Conservation (phyloP, 2,329 filamentous ascomycete species). For the Lasiodiplodia sp. region DNA sequence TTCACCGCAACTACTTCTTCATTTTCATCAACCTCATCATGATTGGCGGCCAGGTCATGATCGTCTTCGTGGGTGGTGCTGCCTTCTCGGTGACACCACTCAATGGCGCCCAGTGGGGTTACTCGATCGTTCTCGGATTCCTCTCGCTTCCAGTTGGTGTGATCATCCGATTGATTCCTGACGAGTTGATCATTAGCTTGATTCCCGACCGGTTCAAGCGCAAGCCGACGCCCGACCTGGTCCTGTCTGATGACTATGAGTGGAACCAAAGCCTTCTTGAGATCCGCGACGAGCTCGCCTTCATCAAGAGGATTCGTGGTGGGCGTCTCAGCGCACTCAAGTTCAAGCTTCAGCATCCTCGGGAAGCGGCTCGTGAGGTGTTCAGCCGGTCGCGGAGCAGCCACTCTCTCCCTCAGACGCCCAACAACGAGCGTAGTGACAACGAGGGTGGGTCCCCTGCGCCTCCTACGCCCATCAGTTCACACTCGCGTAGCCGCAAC, state of each 20-base stretch:
- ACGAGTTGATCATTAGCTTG: conserved; percentile 63
- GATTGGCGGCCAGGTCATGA: conserved; percentile 87
- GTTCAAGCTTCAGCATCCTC: conserved; percentile 77
- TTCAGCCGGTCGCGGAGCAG: conserved; percentile 66
- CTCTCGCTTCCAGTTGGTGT: conserved; percentile 87
- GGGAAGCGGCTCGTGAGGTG: conserved; percentile 46
- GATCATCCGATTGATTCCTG: conserved; percentile 82
- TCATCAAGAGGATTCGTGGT: conserved; percentile 80
- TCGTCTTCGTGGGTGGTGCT: conserved; percentile 82
- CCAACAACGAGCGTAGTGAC: conserved; percentile 58
- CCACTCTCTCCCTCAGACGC: conserved; percentile 70
- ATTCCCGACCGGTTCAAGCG: conserved; percentile 53
- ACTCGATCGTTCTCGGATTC: conserved; percentile 82
- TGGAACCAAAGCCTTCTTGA: conserved; percentile 78
- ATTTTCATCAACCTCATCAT: conserved; percentile 84
- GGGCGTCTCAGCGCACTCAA: conserved; percentile 82
- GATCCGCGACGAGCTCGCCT: conserved; percentile 80
- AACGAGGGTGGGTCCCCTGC: conserved; percentile 50
- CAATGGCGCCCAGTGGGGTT: conserved; percentile 81
- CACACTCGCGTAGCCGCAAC: conserved; percentile 62
- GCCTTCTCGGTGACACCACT: conserved; percentile 80
- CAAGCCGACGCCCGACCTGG: conserved; percentile 51
- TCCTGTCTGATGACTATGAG: conserved; percentile 54
- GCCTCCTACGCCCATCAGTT: conserved; percentile 60
- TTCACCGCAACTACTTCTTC: conserved; percentile 88